Evolutionary conservation across 192 early-diverging fungal genomes (phyloP).

Genomic region (Podila clonocystis): DNA sequence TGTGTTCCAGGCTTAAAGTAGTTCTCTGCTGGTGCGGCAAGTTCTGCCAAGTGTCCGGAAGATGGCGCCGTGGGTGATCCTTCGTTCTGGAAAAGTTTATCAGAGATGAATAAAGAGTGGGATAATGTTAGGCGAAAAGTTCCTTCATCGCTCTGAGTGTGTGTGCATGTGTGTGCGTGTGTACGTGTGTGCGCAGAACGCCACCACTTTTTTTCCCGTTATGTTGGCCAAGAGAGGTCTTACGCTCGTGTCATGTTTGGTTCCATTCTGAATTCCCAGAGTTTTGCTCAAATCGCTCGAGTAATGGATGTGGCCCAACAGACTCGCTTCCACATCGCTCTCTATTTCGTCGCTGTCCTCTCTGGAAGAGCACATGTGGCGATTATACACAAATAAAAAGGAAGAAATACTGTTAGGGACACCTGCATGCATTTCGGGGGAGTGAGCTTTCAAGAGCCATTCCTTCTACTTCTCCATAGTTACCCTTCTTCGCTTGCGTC

Average conservation of each 20-base stretch:
- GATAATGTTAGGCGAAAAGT: too few species aligned
- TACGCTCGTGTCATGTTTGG: too few species aligned
- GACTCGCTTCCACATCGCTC: slow-evolving; percentile 38
- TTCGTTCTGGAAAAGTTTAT: too few species aligned
- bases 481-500: slow-evolving; percentile 38
- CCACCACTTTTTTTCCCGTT: too few species aligned
- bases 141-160: too few species aligned
- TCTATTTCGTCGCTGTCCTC: slow-evolving; percentile 17
- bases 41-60: slow-evolving; percentile 10
- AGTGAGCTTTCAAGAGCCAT: too few species aligned
- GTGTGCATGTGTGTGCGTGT: too few species aligned
- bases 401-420: not conserved
- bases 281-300: slow-evolving; percentile 37
- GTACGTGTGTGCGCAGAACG: too few species aligned
- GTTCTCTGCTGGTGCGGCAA: slow-evolving; percentile 15
- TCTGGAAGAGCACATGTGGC: not conserved
- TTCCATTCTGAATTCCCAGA: slow-evolving; percentile 1
- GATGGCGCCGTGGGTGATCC: not conserved
- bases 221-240: not conserved
- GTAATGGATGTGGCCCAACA: slow-evolving; percentile 42
- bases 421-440: not conserved
- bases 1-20: slow-evolving; percentile 28
- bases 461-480: not conserved
- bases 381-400: not conserved
- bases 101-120: too few species aligned